Base-by-base conservation (phyloP, 1,284 basidiomycete species). In the Ganoderma lingzhi region DNA sequence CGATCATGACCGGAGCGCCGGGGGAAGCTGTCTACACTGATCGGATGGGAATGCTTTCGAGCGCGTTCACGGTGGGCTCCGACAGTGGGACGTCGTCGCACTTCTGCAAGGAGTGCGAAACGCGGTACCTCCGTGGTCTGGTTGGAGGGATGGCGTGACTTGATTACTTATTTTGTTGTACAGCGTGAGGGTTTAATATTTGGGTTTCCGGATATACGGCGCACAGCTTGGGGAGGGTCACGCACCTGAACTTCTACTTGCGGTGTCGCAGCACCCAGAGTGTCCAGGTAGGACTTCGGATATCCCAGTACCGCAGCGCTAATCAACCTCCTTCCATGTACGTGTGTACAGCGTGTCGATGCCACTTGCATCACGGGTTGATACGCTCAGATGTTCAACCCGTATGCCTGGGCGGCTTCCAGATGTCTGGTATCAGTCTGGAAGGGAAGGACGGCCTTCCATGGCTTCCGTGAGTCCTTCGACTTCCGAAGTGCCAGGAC, bases 91-190 rank as follows among this genome's bases (percentile, higher is more conserved):
- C 53, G 53, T 32, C 53, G 32, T 56, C 53, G 53, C 53, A 56
- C 53, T 35, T 56, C 30, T 56, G 53, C 53, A 56, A 56, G 53
- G 53, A 56, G 30, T 56, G 64, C 67, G 62, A 61, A 68, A 35
- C 5, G 32, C 15, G 53, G 15, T 56, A 56, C 15, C 30, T 56
- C 53, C 53, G 30, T 64, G n/a, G 32, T n/a, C 28, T n/a, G 15
- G 53, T 32, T 17, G 53, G 6, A 41, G 53, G 51, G 15, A 3
- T 44, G 37, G 39, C 6, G 55, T 56, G 17, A 28, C 10, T 51
- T 12, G 23, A 10, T 23, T 14, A 28, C 5, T 23, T 14, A 28
- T 3, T 23, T 51, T 23, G 23, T 23, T 23, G 23, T 51, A 51
- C 19, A 51, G 23, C 19, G 48, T 12, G 9, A 37, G 14, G 8